Evolutionary conservation across 2,329 filamentous ascomycete species (phyloP), one percentile per base, ranked within the genome.

Genomic region (Intubia oerlemansii): DNA sequence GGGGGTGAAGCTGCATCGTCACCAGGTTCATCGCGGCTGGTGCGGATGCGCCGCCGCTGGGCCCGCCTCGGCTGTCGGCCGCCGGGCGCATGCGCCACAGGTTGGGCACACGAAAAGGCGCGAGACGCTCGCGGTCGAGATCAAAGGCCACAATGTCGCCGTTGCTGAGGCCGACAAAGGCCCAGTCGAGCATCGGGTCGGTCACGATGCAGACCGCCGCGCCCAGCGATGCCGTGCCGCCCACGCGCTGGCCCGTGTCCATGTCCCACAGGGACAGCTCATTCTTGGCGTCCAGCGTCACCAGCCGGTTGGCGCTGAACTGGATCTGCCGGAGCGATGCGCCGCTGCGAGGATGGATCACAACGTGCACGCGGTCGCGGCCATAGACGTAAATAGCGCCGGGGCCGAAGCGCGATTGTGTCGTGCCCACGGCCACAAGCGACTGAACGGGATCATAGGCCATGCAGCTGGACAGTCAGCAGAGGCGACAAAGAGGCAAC

Each of bases 361-460:
- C 66, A 41, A 77, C 78, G 39, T 75, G 68, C 29, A 95, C 76
- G 34, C 88, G 69, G 32, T 65, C 66, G 47, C 79, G 76, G 24
- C 88, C 88, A 47, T 88, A 73, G 40, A 98, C 56, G 50, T 91
- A 91, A 46, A 98, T 77, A 46, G 84, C 73, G 15, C 85, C 85
- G 19, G 69, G 67, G 34, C 82, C 82, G 44, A 79, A 91, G 43
- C 77, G 72, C 38, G 76, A 81, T 51, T 90, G 77, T 46, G 71
- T 78, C 24, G 88, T 98, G 34, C 82, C 88, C 37, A 95, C 68
- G 24, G 88, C 88, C 29, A 98, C 62, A 32, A 98, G 69, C 17
- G 84, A 92, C 47, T 98, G 88, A 10, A 93, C 64, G 1, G 88
- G 84, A 39, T 95, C 84, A 54, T 91, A 95, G 77, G 42, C 79